phyloP scores from a whole-genome alignment of 176 grass and related monocot species.

The Aegilops bicornis region DNA sequence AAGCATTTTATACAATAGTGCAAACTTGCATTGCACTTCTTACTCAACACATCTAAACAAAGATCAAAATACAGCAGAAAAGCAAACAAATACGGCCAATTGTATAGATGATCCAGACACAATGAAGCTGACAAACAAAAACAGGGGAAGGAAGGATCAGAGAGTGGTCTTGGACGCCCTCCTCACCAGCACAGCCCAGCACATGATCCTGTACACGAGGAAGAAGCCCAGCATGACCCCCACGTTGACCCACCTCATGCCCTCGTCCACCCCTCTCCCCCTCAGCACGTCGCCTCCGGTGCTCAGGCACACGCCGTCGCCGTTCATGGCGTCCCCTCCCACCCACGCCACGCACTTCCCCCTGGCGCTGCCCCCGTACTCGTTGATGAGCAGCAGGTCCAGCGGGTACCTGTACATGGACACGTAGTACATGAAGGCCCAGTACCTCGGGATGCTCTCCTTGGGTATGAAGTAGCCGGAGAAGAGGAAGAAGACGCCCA shows the following conservation, averaged over 20 bases:
- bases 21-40: too few species aligned
- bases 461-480: constrained; percentile 93
- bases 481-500: constrained; percentile 93
- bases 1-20: too few species aligned
- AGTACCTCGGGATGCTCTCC: constrained; percentile 83
- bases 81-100: too few species aligned
- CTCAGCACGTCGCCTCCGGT: constrained; percentile 62
- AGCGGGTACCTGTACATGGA: constrained; percentile 90
- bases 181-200: constrained; percentile 72
- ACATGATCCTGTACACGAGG: constrained; percentile 72
- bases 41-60: too few species aligned
- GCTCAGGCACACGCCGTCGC: constrained; percentile 34
- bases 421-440: constrained; percentile 90
- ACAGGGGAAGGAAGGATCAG: not conserved
- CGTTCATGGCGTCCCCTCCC: not conserved
- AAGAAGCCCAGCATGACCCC: constrained; percentile 84
- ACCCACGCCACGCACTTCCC: constrained; percentile 59
- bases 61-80: too few species aligned
- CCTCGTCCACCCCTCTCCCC: constrained; percentile 60
- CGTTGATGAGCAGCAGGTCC: constrained; percentile 83
- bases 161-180: constrained; percentile 81
- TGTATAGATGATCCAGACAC: not conserved
- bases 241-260: constrained; percentile 66
- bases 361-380: constrained; percentile 57
- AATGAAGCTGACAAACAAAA: not conserved